Percentiles rank a stretch among this genome's conserved stretches.
These are phyloP conservation scores for Malassezia sympodialis DNA, from an alignment of 1,284 basidiomycete genomes.

Conservation along the genomic window DNA sequence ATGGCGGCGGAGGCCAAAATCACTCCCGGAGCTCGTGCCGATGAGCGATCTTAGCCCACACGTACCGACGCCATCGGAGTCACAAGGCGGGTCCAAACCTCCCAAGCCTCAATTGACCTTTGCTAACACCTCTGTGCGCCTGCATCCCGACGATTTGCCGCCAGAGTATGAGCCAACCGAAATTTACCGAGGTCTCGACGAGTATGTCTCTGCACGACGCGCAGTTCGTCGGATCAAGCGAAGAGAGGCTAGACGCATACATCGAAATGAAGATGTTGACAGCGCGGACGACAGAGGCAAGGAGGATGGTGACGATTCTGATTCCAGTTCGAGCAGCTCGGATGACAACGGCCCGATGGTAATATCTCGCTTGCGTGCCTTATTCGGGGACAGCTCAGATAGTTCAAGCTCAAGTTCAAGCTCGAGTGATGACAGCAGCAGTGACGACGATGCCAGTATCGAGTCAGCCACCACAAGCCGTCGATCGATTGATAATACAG, in stretches of 20 bases:
- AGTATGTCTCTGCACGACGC: conserved; percentile 35
- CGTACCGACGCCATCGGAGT: not conserved
- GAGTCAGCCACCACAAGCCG: not conserved
- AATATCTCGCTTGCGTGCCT: conserved; percentile 37
- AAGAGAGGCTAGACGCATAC: conserved; percentile 6
- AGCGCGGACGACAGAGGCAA: not conserved
- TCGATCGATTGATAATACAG: not conserved
- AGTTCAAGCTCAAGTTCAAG: conserved; percentile 23
- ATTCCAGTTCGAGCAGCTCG: conserved; percentile 16
- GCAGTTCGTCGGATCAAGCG: conserved; percentile 19
- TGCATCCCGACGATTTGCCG: conserved; percentile 40
- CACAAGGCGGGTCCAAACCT: not conserved
- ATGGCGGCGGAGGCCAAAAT: not conserved
- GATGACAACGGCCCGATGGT: conserved; percentile 27
- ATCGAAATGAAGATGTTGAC: not conserved
- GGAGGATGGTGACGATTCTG: conserved; percentile 21
- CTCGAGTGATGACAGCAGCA: conserved; percentile 11
- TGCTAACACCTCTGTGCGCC: conserved; percentile 32
- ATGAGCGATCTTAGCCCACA: not conserved
- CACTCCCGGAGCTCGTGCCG: not conserved
- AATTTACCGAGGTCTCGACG: conserved; percentile 38
- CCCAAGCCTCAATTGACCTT: conserved; percentile 33
- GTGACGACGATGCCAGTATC: conserved; percentile 17
- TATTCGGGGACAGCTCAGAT: conserved; percentile 33
- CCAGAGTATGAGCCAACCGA: conserved; percentile 34